Conservation (phyloP, 768 basidiomycete genomes). For the Psilocybe azurescens region DNA sequence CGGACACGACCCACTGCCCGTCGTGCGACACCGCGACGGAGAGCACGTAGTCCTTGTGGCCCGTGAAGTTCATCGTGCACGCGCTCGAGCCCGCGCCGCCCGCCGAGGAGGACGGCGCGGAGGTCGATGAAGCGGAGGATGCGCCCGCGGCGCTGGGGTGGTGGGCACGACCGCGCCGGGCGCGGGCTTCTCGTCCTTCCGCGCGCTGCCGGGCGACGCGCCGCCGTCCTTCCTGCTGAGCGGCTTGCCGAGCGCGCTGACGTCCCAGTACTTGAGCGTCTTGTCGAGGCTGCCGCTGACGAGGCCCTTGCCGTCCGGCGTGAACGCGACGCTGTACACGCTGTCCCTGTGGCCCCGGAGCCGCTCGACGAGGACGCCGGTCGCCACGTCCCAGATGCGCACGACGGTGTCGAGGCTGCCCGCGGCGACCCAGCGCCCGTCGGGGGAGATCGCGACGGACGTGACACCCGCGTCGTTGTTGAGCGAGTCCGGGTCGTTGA, state of each 20-base stretch:
- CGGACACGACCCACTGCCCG: constrained; percentile 93
- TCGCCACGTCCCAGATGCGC: constrained; percentile 79
- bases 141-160: neutral
- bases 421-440: constrained; percentile 67
- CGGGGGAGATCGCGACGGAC: constrained; percentile 79
- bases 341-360: constrained; percentile 82
- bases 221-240: constrained; percentile 52
- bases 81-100: constrained; percentile 7
- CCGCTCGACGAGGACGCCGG: constrained; percentile 70
- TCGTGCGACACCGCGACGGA: constrained; percentile 85
- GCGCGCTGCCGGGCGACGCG: constrained; percentile 16
- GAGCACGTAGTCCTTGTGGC: constrained; percentile 78
- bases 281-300: constrained; percentile 93
- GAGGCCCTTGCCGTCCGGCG: constrained; percentile 88
- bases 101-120: constrained; percentile 2
- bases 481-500: constrained; percentile 55
- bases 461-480: constrained; percentile 45
- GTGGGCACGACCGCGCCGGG: neutral
- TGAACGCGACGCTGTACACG: constrained; percentile 91
- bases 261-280: constrained; percentile 89
- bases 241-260: constrained; percentile 64
- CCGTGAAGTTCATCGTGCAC: constrained; percentile 86
- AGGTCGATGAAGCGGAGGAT: neutral
- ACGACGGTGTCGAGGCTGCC: constrained; percentile 80
- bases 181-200: constrained; percentile 10